Evolutionary conservation across 2,329 filamentous ascomycete species (phyloP).

Genomic region (Huntiella bhutanensis): DNA sequence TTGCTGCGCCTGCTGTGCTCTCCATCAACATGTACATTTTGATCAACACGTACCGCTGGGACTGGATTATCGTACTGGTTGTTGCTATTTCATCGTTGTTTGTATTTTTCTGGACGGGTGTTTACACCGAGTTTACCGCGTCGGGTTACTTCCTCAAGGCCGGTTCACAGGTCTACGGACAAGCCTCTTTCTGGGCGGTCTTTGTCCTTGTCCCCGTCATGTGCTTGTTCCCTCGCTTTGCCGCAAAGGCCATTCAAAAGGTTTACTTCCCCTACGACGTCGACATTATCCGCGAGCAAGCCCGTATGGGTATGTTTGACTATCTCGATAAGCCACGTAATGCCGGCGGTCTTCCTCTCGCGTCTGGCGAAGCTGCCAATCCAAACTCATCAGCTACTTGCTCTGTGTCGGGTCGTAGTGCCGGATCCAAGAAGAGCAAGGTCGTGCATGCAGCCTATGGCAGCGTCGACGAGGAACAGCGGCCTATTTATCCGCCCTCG

Average conservation of each 20-base stretch:
- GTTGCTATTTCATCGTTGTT: conserved; percentile 66
- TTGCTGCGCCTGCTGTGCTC: conserved; percentile 66
- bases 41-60: conserved; percentile 94
- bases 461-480: conserved; percentile 66
- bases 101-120: conserved; percentile 88
- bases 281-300: conserved; percentile 89
- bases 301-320: conserved; percentile 64
- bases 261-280: conserved; percentile 85
- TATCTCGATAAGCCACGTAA: conserved; percentile 32
- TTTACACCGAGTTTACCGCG: conserved; percentile 43
- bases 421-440: conserved; percentile 32
- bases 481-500: conserved; percentile 86
- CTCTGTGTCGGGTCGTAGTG: conserved; percentile 16
- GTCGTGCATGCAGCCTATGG: conserved; percentile 38
- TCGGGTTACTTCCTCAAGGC: conserved; percentile 51
- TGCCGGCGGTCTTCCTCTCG: conserved; percentile 5
- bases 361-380: neutral
- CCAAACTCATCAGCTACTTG: neutral
- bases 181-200: conserved; percentile 74
- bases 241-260: conserved; percentile 75
- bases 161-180: conserved; percentile 58
- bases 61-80: conserved; percentile 82
- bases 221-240: conserved; percentile 73
- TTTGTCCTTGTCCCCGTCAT: conserved; percentile 62
- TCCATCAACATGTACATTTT: conserved; percentile 89